Evolutionary conservation across 345 rosid genomes (phyloP).

Genomic region (Eucalyptus curtisii): DNA sequence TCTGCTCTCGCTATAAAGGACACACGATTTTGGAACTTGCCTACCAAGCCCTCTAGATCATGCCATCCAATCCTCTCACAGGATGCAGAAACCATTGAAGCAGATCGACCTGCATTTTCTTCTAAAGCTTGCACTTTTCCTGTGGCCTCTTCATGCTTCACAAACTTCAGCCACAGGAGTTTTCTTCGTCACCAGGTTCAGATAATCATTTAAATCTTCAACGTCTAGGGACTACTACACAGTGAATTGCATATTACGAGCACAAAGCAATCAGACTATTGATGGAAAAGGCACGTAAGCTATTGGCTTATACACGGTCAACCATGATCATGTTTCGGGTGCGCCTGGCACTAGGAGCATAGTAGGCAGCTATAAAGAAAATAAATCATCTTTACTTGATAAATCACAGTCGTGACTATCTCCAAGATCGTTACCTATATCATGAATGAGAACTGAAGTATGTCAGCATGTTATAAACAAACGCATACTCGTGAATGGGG

Average conservation of each 20-base stretch:
- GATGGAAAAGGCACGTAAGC: too few relatives aligned
- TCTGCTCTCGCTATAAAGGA: conserved; percentile 97
- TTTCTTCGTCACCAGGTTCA: conserved; percentile 47
- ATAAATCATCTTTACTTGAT: too few relatives aligned
- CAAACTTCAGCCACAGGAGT: conserved; percentile 82
- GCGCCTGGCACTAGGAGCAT: too few relatives aligned
- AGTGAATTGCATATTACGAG: neutral
- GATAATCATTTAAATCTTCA: neutral
- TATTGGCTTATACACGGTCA: too few relatives aligned
- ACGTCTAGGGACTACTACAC: neutral
- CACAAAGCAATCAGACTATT: neutral
- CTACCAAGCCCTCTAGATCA: conserved; percentile 83
- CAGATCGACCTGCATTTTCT: conserved; percentile 96
- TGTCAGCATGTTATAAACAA: too few relatives aligned
- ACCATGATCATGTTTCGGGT: too few relatives aligned
- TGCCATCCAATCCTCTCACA: conserved; percentile 97
- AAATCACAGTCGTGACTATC: too few relatives aligned
- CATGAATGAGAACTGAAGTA: too few relatives aligned
- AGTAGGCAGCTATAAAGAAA: too few relatives aligned
- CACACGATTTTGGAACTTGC: conserved; percentile 91
- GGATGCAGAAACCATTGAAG: conserved; percentile 89
- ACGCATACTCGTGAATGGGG: too few relatives aligned
- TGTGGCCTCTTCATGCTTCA: conserved; percentile 77
- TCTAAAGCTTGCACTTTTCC: conserved; percentile 93
- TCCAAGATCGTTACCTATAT: too few relatives aligned